Conservation (phyloP, 768 basidiomycete genomes). For the Naganishia vaughanmartiniae region DNA sequence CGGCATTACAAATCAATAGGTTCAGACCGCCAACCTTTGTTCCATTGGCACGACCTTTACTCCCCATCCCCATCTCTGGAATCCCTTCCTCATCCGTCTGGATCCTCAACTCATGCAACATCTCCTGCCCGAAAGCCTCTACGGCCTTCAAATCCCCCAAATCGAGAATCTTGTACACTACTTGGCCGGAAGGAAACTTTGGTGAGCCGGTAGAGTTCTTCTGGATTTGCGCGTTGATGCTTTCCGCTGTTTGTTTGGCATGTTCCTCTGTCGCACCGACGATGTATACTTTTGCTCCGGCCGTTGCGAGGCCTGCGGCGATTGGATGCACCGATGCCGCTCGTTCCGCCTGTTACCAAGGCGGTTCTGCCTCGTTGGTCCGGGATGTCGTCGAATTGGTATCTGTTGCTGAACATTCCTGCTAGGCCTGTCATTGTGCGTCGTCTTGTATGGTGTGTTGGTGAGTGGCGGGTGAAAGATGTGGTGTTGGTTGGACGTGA, state of each 20-base stretch:
- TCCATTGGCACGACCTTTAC: slow-evolving; percentile 7
- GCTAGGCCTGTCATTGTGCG: slow-evolving; percentile 37
- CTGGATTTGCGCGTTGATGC: slow-evolving; percentile 31
- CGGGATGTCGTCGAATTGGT: slow-evolving; percentile 54
- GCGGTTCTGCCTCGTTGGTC: slow-evolving; percentile 57
- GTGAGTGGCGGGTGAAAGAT: background rate
- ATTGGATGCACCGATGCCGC: slow-evolving; percentile 46
- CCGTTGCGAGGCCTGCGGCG: slow-evolving; percentile 38
- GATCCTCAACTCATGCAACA: slow-evolving; percentile 31
- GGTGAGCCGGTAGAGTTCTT: slow-evolving; percentile 12
- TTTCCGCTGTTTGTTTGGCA: slow-evolving; percentile 40
- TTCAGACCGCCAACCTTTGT: slow-evolving; percentile 20
- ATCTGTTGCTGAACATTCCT: slow-evolving; percentile 48
- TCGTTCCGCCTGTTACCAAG: slow-evolving; percentile 58
- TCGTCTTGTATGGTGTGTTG: background rate
- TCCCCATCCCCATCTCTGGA: slow-evolving; percentile 17
- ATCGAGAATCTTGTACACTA: slow-evolving; percentile 42
- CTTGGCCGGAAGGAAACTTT: slow-evolving; percentile 31
- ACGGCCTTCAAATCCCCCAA: slow-evolving; percentile 40
- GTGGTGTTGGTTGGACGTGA: background rate
- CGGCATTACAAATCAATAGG: slow-evolving; percentile 41
- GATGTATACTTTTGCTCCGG: slow-evolving; percentile 40
- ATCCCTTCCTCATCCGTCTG: slow-evolving; percentile 7
- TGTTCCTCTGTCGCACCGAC: slow-evolving; percentile 46
- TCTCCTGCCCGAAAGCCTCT: slow-evolving; percentile 34